These are phyloP conservation scores for Trichophyton rubrum DNA, from an alignment of 2,329 filamentous ascomycete species.

Conservation along the genomic window DNA sequence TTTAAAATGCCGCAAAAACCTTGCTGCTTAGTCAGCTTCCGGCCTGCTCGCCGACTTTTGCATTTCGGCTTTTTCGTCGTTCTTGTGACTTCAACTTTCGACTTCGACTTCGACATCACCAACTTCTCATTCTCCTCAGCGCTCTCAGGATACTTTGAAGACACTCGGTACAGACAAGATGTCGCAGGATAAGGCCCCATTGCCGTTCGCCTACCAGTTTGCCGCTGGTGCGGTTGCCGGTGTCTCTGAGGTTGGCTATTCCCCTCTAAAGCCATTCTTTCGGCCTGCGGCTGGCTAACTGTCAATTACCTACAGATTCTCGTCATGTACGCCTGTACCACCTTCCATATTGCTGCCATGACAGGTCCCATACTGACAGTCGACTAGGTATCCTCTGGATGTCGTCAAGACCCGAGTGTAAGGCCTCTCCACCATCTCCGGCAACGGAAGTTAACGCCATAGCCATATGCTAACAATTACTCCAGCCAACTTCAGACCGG, in stretches of 20 bases:
- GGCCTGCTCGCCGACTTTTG: not conserved
- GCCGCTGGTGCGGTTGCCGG: conserved; percentile 91
- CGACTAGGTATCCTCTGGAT: conserved; percentile 83
- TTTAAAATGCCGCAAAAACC: not conserved
- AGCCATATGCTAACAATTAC: not conserved
- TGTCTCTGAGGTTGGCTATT: conserved; percentile 71
- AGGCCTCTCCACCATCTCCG: conserved; percentile 25
- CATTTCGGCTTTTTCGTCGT: not conserved
- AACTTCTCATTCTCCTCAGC: not conserved
- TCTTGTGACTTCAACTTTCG: not conserved
- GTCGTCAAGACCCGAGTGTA: conserved; percentile 97
- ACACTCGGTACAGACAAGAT: conserved; percentile 35
- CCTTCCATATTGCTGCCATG: not conserved
- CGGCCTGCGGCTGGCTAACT: not conserved
- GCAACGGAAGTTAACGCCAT: not conserved
- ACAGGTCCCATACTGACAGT: not conserved
- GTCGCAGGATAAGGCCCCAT: conserved; percentile 56
- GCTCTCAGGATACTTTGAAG: too few species aligned
- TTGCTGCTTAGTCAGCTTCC: not conserved
- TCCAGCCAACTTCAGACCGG: conserved; percentile 74
- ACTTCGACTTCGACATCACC: not conserved
- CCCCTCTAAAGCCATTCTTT: not conserved
- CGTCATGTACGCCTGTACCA: conserved; percentile 51
- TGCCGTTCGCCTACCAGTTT: conserved; percentile 92
- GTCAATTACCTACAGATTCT: conserved; percentile 51